Conservation (phyloP, 148 eudicot species). For the Arbutus unedo region DNA sequence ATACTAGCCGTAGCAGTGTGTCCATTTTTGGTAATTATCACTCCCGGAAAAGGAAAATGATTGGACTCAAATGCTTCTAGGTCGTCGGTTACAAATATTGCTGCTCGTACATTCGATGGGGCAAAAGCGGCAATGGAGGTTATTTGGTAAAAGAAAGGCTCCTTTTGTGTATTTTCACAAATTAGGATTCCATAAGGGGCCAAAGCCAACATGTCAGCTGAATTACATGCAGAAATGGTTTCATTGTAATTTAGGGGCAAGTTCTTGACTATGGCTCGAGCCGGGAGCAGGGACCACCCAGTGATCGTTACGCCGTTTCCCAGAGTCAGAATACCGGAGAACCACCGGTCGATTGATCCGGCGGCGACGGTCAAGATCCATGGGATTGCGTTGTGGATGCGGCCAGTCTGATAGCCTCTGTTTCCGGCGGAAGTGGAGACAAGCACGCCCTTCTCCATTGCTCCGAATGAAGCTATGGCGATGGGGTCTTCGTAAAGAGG, state of each 20-base stretch:
- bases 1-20: background rate
- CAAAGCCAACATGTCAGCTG: background rate
- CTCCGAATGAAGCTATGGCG: slow-evolving; percentile 33
- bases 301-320: slow-evolving; percentile 5
- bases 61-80: background rate
- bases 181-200: background rate
- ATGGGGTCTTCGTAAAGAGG: slow-evolving; percentile 26
- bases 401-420: background rate
- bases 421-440: slow-evolving; percentile 36
- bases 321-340: background rate
- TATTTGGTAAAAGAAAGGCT: background rate
- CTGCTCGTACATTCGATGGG: background rate
- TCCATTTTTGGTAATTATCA: background rate
- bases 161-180: background rate
- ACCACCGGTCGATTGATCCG: slow-evolving; percentile 24
- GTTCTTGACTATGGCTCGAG: background rate
- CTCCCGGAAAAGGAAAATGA: background rate
- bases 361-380: slow-evolving; percentile 36
- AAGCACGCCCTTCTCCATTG: slow-evolving; percentile 32
- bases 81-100: background rate
- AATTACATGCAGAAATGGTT: background rate
- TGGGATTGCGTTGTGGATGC: slow-evolving; percentile 27
- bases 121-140: background rate
- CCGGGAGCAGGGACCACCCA: slow-evolving; percentile 10
- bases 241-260: background rate